phyloP scores from a whole-genome alignment of 2,329 filamentous ascomycete genomes.

The Coleophoma eucalyptorum region DNA sequence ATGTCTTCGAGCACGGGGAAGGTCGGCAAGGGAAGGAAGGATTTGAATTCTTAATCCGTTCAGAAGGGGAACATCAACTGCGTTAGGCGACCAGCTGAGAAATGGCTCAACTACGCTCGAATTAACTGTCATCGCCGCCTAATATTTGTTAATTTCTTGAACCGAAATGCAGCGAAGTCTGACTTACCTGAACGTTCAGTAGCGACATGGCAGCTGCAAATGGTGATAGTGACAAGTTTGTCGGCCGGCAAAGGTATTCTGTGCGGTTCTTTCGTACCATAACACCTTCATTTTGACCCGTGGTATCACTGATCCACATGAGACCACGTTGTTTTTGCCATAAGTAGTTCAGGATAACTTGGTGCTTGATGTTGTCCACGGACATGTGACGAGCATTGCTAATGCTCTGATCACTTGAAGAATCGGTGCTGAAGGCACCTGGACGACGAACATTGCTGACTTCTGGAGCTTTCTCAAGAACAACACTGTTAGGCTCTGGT shows the following conservation, averaged over 20 bases:
- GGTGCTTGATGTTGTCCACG: background rate
- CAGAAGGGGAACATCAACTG: constrained; percentile 55
- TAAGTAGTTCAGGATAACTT: background rate
- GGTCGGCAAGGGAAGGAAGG: constrained; percentile 49
- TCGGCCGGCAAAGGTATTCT: background rate
- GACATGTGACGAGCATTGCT: background rate
- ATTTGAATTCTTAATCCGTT: constrained; percentile 59
- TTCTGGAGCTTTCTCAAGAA: background rate
- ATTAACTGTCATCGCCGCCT: constrained; percentile 66
- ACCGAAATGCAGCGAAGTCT: background rate
- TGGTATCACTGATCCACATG: background rate
- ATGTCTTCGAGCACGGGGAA: constrained; percentile 59
- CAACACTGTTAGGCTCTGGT: background rate
- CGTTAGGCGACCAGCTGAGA: constrained; percentile 37
- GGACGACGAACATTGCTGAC: background rate
- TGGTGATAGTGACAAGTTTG: background rate
- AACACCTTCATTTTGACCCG: background rate
- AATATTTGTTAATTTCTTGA: background rate
- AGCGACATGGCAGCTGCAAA: background rate
- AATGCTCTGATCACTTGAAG: background rate
- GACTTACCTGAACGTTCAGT: background rate
- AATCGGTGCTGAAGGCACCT: background rate
- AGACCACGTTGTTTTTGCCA: background rate
- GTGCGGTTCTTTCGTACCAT: background rate
- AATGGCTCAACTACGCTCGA: constrained; percentile 61